phyloP scores from a whole-genome alignment of 495 filamentous ascomycete genomes.

The Lasiosphaeriaceae sp. region DNA sequence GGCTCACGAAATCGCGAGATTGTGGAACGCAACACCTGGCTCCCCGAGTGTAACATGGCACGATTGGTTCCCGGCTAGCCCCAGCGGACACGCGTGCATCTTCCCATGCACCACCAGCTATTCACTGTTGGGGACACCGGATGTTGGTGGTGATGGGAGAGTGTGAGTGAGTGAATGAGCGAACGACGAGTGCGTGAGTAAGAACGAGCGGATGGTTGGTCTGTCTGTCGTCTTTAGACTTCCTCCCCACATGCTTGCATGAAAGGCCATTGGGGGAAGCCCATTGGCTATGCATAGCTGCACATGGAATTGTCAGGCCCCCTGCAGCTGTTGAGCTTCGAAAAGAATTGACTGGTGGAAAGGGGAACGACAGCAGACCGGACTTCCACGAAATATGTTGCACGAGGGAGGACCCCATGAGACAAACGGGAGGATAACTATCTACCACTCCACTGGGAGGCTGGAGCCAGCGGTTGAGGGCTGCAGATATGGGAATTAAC shows the following conservation, averaged over 20 bases:
- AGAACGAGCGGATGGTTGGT: no score
- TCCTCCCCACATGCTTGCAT: slow-evolving; percentile 1
- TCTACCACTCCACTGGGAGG: no score
- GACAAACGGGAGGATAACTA: slow-evolving; percentile 5
- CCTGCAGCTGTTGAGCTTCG: slow-evolving; percentile 5
- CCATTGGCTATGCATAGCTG: no score
- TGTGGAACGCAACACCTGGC: slow-evolving; percentile 8
- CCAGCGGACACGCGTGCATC: background rate
- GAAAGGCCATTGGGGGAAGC: no score
- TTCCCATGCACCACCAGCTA: background rate
- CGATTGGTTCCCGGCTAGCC: background rate
- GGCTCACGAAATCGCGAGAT: slow-evolving; percentile 14
- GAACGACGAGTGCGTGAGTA: no score
- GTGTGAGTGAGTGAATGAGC: no score
- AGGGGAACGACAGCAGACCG: slow-evolving; percentile 10
- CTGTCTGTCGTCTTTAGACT: no score
- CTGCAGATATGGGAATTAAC: slow-evolving; percentile 6
- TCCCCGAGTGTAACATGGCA: slow-evolving; percentile 7
- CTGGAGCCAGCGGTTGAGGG: slow-evolving; percentile 6
- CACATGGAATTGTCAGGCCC: no score
- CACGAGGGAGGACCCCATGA: slow-evolving; percentile 9
- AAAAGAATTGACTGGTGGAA: slow-evolving; percentile 8
- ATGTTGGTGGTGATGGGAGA: background rate
- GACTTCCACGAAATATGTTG: slow-evolving; percentile 16
- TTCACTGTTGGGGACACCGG: background rate